These are phyloP conservation scores for Elongisporangium anandrum DNA, from an alignment of 352 stramenopile species.

Conservation along the genomic window DNA sequence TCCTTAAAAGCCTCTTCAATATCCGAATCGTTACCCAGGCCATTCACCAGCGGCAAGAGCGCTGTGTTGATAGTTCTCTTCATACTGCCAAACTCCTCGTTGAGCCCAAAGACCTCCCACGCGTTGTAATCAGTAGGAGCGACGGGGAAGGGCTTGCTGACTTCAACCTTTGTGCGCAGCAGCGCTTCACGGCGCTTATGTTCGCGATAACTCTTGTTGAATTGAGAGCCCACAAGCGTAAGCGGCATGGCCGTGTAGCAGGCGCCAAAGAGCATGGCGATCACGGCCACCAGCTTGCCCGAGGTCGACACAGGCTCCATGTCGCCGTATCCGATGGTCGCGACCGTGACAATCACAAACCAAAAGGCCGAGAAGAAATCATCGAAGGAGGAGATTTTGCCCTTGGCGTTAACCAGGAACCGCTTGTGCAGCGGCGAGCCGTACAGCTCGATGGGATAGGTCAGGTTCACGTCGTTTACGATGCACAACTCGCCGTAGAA, in stretches of 20 bases:
- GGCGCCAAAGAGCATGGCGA: conserved; percentile 78
- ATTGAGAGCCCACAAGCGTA: conserved; percentile 74
- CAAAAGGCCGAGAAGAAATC: conserved; percentile 83
- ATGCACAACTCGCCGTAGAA: conserved; percentile 70
- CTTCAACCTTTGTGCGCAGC: conserved; percentile 64
- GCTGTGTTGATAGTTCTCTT: conserved; percentile 25
- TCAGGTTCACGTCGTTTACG: conserved; percentile 55
- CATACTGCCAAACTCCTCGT: conserved; percentile 45
- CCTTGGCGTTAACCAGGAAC: conserved; percentile 68
- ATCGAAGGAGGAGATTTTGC: conserved; percentile 63
- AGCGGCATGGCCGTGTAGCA: conserved; percentile 82
- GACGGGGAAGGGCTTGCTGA: conserved; percentile 59
- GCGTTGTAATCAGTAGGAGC: conserved; percentile 28
- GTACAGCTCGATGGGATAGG: conserved; percentile 38
- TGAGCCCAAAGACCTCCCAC: conserved; percentile 49
- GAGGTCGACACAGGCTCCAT: conserved; percentile 65
- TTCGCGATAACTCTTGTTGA: conserved; percentile 80
- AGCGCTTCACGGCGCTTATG: conserved; percentile 72
- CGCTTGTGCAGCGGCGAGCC: conserved; percentile 58
- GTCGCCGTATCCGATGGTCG: conserved; percentile 71
- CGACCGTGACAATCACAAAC: conserved; percentile 81
- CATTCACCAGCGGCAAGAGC: conserved; percentile 38
- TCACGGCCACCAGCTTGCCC: conserved; percentile 65
- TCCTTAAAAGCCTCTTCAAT: conserved; percentile 43
- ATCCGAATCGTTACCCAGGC: conserved; percentile 40